Evolutionary conservation across 768 basidiomycete species (phyloP), one percentile per base, ranked within the genome.

Genomic region (Mycena vulgaris): DNA sequence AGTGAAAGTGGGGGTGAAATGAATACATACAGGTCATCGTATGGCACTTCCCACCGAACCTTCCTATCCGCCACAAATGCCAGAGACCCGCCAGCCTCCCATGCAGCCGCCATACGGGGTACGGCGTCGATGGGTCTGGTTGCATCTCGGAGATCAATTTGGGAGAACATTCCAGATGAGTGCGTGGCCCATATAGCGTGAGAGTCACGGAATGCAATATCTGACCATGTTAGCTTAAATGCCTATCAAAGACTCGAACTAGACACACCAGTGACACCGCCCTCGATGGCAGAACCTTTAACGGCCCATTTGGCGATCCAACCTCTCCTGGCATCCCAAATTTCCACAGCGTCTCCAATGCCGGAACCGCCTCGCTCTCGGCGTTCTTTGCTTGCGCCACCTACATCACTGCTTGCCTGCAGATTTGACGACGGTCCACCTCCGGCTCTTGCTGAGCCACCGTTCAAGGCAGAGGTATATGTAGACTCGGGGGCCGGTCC

Each of bases 251-350:
- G 30, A 25, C 35, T 31, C 45, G 7, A 62, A 39, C 66, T 42
- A 69, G 35, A 75, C 86, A 30, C 71, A 95, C 95, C 95, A 16
- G 91, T 91, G 4, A 93, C 89, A 27, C 91, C 90, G 7, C 94
- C 92, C 67, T 95, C 94, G 1, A 82, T 83, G 6, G 87, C 83
- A 16, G 89, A 89, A 17, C 90, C 89, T 25, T 84, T 86, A 14
- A 95, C 87, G 3, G 88, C 86, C 92, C 95, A 96, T 80, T 96
- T 96, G 7, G 93, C 91, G 56, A 95, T 86, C 88, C 92, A 94
- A 0, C 89, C 88, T 53, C 95, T 84, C 62, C 95, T 85, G 2
- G 93, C 93, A 77, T 96, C 95, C 95, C 95, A 96, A 27, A 96
- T 91, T 74, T 95, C 94, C 33, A 95, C 85, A 0, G 89, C 82